A percentile compares a stretch with the other conserved stretches of the same genome.
phyloP scores from a whole-genome alignment of 805 yeast species.

The Candida loeiensis region DNA sequence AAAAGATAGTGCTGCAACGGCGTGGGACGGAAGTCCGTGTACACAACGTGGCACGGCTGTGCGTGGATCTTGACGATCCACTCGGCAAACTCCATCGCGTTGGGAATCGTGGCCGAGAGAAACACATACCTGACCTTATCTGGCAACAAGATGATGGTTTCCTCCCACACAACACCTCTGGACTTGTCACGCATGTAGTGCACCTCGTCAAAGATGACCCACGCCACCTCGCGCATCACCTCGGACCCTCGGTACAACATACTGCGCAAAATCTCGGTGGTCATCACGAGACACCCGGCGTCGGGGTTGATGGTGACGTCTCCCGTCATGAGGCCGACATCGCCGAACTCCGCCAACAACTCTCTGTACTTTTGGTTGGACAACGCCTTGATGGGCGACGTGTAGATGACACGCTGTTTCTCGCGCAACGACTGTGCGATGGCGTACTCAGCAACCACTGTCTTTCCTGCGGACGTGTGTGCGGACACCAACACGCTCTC shows the following conservation, averaged over 20 bases:
- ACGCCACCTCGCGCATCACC: constrained; percentile 96
- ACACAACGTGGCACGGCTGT: constrained; percentile 98
- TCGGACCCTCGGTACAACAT: constrained; percentile 98
- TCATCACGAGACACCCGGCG: constrained; percentile 97
- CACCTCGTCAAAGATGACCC: constrained; percentile 98
- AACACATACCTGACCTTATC: constrained; percentile 94
- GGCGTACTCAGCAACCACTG: constrained; percentile 96
- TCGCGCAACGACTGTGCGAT: constrained; percentile 91
- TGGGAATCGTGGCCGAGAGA: constrained; percentile 94
- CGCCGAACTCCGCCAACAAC: constrained; percentile 87
- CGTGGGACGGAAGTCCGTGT: constrained; percentile 98
- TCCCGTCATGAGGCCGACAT: constrained; percentile 98
- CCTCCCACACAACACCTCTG: constrained; percentile 99
- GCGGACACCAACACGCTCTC: constrained; percentile 97
- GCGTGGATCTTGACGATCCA: constrained; percentile 95
- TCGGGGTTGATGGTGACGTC: constrained; percentile 98
- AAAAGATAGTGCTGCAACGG: constrained; percentile 96
- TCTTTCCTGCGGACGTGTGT: constrained; percentile 95
- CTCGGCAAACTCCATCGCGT: constrained; percentile 97
- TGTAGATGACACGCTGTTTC: constrained; percentile 90
- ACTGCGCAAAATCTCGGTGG: constrained; percentile 94
- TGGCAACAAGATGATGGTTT: constrained; percentile 90
- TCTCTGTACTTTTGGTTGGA: constrained; percentile 94
- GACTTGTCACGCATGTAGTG: constrained; percentile 98
- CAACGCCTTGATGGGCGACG: constrained; percentile 92